Percentiles rank a stretch among this genome's conserved stretches.
These are phyloP conservation scores for Primulina tabacum DNA, from an alignment of 257 asterid genomes.

Conservation along the genomic window DNA sequence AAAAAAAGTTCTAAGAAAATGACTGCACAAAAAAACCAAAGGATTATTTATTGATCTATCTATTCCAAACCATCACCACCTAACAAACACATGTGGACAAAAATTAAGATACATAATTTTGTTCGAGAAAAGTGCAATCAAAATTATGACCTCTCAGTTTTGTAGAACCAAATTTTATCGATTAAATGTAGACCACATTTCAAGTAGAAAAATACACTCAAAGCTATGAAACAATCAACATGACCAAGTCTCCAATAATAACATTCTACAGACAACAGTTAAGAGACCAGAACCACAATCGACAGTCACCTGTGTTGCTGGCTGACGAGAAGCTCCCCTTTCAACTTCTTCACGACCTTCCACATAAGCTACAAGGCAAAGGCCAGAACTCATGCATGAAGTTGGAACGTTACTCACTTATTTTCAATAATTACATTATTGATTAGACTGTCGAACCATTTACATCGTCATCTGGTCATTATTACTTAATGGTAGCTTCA, in stretches of 20 bases:
- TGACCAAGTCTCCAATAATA: background rate
- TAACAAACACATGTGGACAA: background rate
- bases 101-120: too few species aligned
- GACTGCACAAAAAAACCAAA: background rate
- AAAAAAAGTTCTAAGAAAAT: too few species aligned
- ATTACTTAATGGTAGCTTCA: background rate
- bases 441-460: conserved; percentile 1
- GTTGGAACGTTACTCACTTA: background rate
- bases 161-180: background rate
- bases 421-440: conserved; percentile 17
- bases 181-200: background rate
- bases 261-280: conserved; percentile 2
- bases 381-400: conserved; percentile 10
- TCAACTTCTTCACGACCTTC: conserved; percentile 89
- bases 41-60: background rate
- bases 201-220: background rate
- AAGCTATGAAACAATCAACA: conserved; percentile 1
- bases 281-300: conserved; percentile 19
- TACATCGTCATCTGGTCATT: background rate
- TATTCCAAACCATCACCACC: background rate
- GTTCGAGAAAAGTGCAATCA: background rate
- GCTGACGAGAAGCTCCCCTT: conserved; percentile 69
- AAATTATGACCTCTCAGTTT: background rate
- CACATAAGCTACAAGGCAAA: conserved; percentile 60
- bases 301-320: conserved; percentile 71